A percentile compares a stretch with the other conserved stretches of the same genome.
These are phyloP conservation scores for Macrophomina pseudophaseolina DNA, from an alignment of 2,329 filamentous ascomycete genomes.

Conservation along the genomic window DNA sequence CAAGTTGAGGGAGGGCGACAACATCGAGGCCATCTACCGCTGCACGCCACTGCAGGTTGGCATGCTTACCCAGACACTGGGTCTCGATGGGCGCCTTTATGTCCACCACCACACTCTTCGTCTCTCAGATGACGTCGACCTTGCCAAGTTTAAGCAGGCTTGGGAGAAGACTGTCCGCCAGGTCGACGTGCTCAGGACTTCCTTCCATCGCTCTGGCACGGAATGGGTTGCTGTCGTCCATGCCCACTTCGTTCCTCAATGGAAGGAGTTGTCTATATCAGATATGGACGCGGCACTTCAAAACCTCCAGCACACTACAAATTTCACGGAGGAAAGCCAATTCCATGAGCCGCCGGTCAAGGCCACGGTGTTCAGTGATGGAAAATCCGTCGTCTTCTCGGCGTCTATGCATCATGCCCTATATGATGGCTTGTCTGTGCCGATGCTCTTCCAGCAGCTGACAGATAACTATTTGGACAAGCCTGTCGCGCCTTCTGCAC, in stretches of 20 bases:
- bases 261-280: slow-evolving; percentile 40
- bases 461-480: slow-evolving; percentile 34
- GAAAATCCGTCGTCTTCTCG: slow-evolving; percentile 60
- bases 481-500: slow-evolving; percentile 10
- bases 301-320: slow-evolving; percentile 58
- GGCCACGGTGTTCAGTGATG: slow-evolving; percentile 29
- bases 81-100: slow-evolving; percentile 67
- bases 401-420: slow-evolving; percentile 55
- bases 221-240: slow-evolving; percentile 50
- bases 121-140: slow-evolving; percentile 39
- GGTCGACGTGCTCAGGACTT: slow-evolving; percentile 47
- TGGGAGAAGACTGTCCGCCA: slow-evolving; percentile 42
- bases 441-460: slow-evolving; percentile 42
- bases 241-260: slow-evolving; percentile 52
- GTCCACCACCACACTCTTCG: slow-evolving; percentile 45
- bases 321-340: slow-evolving; percentile 46
- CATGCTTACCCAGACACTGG: slow-evolving; percentile 69
- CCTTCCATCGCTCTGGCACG: slow-evolving; percentile 54
- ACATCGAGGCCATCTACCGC: slow-evolving; percentile 48
- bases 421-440: slow-evolving; percentile 44
- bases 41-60: slow-evolving; percentile 51
- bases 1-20: slow-evolving; percentile 28
- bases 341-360: slow-evolving; percentile 29
- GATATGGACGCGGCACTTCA: slow-evolving; percentile 53
- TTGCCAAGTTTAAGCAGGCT: slow-evolving; percentile 41